Evolutionary conservation across 1,284 basidiomycete genomes (phyloP), one percentile per base, ranked within the genome.

Genomic region (Trichosporon faecale): DNA sequence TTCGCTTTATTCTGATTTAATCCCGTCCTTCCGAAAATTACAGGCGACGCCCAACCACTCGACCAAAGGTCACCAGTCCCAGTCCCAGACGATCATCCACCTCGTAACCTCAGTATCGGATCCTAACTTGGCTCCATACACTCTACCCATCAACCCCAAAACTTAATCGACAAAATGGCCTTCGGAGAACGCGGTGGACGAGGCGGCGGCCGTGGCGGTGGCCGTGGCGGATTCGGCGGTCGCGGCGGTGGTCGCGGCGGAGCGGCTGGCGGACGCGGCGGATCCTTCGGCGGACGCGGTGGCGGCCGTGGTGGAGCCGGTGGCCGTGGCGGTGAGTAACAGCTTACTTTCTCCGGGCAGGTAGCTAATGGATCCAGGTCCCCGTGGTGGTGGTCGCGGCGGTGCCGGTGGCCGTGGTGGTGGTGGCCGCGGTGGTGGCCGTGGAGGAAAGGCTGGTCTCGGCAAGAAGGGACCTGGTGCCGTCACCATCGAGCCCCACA

Each of bases 401-500:
- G 80, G 76, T 66, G 35, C 35, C 35, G 73, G 77, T 65, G 77
- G 87, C 65, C 84, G 83, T 66, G 84, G 85, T 25, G 80, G 87
- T 52, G 85, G 88, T 55, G 85, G 85, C 55, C 64, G 70, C 27
- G 80, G 82, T n/a, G 83, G 83, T 70, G 80, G 79, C 61, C 84
- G 86, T 61, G 82, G 83, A 60, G 86, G 86, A 27, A 85, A 85
- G 40, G 81, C 86, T 12, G 82, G 86, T 40, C 80, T 86, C 37
- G 85, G 87, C 33, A 84, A 88, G 88, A 89, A 27, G 88, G 94
- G 93, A 49, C 93, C 94, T 9, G 88, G 93, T 61, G 93, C 91
- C 72, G 91, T 93, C 70, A 89, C 97, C 75, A 87, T 99, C 78
- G 96, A 99, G 84, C 95, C 96, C 2, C 96, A 99, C 87, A 89